Conservation (phyloP, 768 basidiomycete species). For the Rhodocollybia butyracea region DNA sequence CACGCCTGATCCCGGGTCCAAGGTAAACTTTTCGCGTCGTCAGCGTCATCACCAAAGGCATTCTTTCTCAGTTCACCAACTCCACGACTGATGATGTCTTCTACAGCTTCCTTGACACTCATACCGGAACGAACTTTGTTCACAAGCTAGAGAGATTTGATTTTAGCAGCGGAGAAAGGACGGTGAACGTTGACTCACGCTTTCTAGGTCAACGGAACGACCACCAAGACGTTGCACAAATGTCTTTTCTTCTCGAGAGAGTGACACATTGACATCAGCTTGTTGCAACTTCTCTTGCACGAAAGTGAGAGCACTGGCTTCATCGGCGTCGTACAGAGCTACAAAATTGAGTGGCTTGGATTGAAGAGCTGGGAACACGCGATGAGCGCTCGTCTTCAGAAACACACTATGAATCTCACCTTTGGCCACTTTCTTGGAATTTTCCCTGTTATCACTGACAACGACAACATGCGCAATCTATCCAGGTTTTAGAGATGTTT, state of each 20-base stretch:
- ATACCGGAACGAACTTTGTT: conserved; percentile 81
- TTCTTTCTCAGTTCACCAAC: conserved; percentile 85
- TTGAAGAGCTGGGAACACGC: conserved; percentile 57
- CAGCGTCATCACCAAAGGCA: conserved; percentile 89
- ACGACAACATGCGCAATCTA: conserved; percentile 92
- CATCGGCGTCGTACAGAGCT: conserved; percentile 82
- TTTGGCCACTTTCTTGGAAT: conserved; percentile 80
- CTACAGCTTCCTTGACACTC: conserved; percentile 74
- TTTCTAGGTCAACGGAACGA: conserved; percentile 85
- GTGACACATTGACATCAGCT: conserved; percentile 44
- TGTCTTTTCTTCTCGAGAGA: conserved; percentile 52
- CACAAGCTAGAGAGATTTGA: conserved; percentile 53
- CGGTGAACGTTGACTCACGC: conserved; percentile 42
- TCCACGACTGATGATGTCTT: conserved; percentile 81
- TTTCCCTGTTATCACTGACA: conserved; percentile 85
- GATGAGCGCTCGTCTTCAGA: neutral
- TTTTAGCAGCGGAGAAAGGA: neutral
- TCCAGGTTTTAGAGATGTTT: neutral
- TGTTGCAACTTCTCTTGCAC: conserved; percentile 76
- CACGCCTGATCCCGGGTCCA: conserved; percentile 92
- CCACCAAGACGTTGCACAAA: conserved; percentile 82
- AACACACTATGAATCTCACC: conserved; percentile 35
- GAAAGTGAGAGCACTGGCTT: conserved; percentile 72
- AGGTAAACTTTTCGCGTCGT: conserved; percentile 77
- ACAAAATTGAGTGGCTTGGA: conserved; percentile 80